phyloP scores from a whole-genome alignment of 2,329 filamentous ascomycete genomes.

The Tolypocladium capitatum region DNA sequence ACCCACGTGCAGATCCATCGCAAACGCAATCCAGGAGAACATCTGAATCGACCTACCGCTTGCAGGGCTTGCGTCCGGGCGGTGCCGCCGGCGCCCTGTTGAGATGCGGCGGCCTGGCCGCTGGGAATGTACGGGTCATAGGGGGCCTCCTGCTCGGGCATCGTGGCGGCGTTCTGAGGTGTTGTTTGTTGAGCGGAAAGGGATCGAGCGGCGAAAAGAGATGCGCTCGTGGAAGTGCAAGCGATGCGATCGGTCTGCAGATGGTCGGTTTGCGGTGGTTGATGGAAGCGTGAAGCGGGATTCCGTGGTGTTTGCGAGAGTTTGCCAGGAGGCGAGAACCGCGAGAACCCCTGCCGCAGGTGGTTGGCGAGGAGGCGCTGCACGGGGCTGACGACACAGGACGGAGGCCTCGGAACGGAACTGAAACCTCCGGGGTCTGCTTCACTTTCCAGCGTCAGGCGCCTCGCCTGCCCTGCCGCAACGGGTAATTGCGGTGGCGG shows the following conservation, averaged over 20 bases:
- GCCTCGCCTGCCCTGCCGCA: background rate
- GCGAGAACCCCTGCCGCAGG: slow-evolving; percentile 3
- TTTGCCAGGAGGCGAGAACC: slow-evolving; percentile 5
- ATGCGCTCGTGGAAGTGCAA: background rate
- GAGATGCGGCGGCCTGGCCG: slow-evolving; percentile 36
- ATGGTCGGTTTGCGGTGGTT: slow-evolving; percentile 2
- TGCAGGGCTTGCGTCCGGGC: slow-evolving; percentile 55
- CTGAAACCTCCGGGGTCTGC: slow-evolving; percentile 5
- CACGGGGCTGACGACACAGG: slow-evolving; percentile 17
- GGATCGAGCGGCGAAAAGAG: background rate
- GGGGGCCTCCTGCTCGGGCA: slow-evolving; percentile 47
- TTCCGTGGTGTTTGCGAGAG: background rate
- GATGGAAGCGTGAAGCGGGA: background rate
- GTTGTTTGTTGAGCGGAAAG: background rate
- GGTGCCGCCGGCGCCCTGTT: slow-evolving; percentile 31
- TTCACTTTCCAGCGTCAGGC: background rate
- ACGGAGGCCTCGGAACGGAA: slow-evolving; percentile 11
- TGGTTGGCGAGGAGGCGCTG: slow-evolving; percentile 16
- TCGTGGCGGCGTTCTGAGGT: slow-evolving; percentile 16
- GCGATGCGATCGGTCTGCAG: background rate
- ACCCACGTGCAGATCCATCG: background rate
- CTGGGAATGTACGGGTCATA: slow-evolving; percentile 85
- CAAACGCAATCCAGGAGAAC: background rate
- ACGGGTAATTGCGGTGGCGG: background rate
- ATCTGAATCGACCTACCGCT: slow-evolving; percentile 49